Evolutionary conservation across 106 monocot genomes (phyloP), one percentile per base, ranked within the genome.

Genomic region (Ottelia alismoides): DNA sequence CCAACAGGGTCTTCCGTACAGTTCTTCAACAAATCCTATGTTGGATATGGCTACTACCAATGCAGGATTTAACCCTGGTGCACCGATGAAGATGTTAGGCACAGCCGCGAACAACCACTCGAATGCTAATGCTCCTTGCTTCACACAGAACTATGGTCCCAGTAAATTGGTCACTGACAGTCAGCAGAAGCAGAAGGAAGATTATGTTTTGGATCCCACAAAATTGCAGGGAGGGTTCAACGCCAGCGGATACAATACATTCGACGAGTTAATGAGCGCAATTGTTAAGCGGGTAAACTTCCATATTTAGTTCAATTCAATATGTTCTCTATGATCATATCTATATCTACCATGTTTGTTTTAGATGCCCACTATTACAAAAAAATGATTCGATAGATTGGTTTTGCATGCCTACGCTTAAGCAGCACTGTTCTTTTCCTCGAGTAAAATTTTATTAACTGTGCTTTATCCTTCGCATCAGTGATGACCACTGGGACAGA

Each of bases 251-350:
- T 60, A 60, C 28, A 47, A 47, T 60, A 14, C 60, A 2, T 61
- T 61, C 31, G 61, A 61, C 20, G 61, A 61, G 23, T 49, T 61
- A 49, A 61, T 61, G 49, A 50, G 14, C 22, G 61, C 49, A 20
- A 59, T 59, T 6, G 31, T 50, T 11, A 61, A 61, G 50, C 61
- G 31, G 61, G 61, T 61, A 31, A 47, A 35, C 9, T 27, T 47
- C 5, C 44, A n/a, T n/a, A n/a, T n/a, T n/a, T n/a, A n/a, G n/a
- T n/a, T n/a, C n/a, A n/a, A n/a, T n/a, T n/a, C n/a, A n/a, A n/a
- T n/a, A n/a, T n/a, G n/a, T n/a, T n/a, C n/a, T n/a, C n/a, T n/a
- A n/a, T n/a, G n/a, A n/a, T n/a, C n/a, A n/a, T n/a, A n/a, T n/a
- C n/a, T n/a, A n/a, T n/a, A n/a, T 60, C 59, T 32, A 10, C 12